phyloP scores from a whole-genome alignment of 495 filamentous ascomycete genomes.

The Aspergillus sclerotiicarbonarius region DNA sequence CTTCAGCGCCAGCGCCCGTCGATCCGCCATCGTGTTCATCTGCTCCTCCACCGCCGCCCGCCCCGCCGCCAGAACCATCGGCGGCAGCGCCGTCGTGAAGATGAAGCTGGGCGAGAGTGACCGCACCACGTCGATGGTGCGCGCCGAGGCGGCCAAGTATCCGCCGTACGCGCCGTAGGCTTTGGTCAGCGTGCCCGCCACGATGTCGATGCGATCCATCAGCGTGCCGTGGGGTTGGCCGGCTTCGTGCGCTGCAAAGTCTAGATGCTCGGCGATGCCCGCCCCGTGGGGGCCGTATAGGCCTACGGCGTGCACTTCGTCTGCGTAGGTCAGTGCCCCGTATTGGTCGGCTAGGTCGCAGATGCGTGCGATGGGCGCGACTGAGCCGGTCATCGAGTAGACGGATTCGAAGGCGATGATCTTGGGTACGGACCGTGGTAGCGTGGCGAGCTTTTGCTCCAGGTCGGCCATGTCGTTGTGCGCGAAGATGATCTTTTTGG shows the following conservation, averaged over 20 bases:
- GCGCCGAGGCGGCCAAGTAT: not conserved
- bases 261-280: not conserved
- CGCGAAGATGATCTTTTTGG: conserved; percentile 91
- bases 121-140: too few relatives aligned
- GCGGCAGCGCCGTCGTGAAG: too few relatives aligned
- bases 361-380: not conserved
- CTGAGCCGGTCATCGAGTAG: not conserved
- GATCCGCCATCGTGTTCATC: too few relatives aligned
- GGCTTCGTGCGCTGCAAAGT: not conserved
- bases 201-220: not conserved
- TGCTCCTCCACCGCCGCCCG: too few relatives aligned
- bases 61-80: too few relatives aligned
- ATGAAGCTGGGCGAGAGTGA: too few relatives aligned
- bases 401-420: not conserved
- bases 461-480: conserved; percentile 93
- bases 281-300: not conserved
- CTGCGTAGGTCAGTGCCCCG: not conserved
- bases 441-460: conserved; percentile 61
- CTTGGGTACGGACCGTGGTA: not conserved
- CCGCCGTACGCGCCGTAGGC: not conserved
- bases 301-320: not conserved
- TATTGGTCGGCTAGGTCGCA: not conserved
- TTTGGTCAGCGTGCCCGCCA: not conserved
- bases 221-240: too few relatives aligned
- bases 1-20: too few relatives aligned